Evolutionary conservation across 768 basidiomycete species (phyloP), one percentile per base, ranked within the genome.

Genomic region (Botryobasidium botryosum): DNA sequence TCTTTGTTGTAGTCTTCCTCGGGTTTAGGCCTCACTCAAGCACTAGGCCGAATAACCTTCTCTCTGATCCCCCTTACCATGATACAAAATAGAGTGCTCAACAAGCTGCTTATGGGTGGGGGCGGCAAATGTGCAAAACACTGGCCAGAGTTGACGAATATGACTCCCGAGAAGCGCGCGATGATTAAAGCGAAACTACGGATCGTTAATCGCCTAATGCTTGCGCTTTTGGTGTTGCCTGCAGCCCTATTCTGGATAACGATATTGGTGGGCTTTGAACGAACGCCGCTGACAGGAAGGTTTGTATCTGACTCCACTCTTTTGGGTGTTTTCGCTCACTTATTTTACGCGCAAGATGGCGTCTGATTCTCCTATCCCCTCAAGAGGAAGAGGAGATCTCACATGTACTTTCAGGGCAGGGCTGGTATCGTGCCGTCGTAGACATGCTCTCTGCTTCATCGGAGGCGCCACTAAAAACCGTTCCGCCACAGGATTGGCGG

Each of bases 361-460:
- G 90, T 43, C 60, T 88, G 52, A 91, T 94, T 49, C 66, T 91
- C 6, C 69, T 94, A 13, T 88, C 86, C 3, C 88, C 90, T 2
- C 82, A 87, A 52, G 90, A 94, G 61, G 90, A 96, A 57, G 85
- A 90, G 43, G 75, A 76, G 25, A 84, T 96, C 33, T 76, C 86
- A n/a, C 61, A 65, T 3, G 79, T 84, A 55, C 71, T 96, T 7
- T 74, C 75, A 17, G 90, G 86, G 13, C 62, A 72, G 18, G 86
- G 85, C 37, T 96, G 90, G 90, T 86, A 81, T 60, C 65, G 69
- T 49, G 79, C 85, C 29, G 80, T 96, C 17, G 69, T 72, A 29
- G 75, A 82, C 31, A 83, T 92, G 36, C 69, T 96, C 10, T 67
- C 78, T 5, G 58, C 51, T 18, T 24, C 40, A 26, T 50, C 48